These are phyloP conservation scores for Aspergillus baeticus DNA, from an alignment of 495 filamentous ascomycete genomes.

Conservation along the genomic window DNA sequence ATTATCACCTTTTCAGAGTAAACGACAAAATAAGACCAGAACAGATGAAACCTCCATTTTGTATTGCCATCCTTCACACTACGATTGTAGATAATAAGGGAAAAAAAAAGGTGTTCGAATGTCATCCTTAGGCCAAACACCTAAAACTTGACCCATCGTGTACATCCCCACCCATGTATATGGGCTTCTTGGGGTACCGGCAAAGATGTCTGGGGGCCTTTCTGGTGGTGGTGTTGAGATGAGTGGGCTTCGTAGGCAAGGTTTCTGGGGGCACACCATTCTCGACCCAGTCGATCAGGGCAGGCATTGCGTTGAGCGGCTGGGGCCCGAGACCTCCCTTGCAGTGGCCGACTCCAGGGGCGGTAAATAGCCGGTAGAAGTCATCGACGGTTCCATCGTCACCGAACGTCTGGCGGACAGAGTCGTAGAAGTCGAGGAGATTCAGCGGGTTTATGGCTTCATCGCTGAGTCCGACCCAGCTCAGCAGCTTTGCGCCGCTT, in stretches of 20 bases:
- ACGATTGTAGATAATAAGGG: too few relatives aligned
- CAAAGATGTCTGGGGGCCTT: background rate
- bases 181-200: background rate
- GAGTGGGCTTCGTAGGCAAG: background rate
- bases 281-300: constrained; percentile 12
- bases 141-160: too few relatives aligned
- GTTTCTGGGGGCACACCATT: constrained; percentile 1
- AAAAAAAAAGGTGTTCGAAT: too few relatives aligned
- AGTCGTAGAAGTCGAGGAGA: constrained; percentile 11
- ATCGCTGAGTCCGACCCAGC: constrained; percentile 36
- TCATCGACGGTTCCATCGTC: constrained; percentile 6
- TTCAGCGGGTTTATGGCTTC: constrained; percentile 15
- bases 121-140: too few relatives aligned
- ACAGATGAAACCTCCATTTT: too few relatives aligned
- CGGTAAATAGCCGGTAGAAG: constrained; percentile 21
- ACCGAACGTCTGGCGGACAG: constrained; percentile 3
- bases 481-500: constrained; percentile 42
- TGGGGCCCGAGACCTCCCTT: background rate
- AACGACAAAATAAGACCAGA: too few relatives aligned
- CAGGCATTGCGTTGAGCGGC: background rate
- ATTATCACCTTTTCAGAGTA: too few relatives aligned
- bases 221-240: background rate
- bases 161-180: background rate
- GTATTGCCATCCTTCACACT: too few relatives aligned
- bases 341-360: constrained; percentile 3